Conservation (phyloP, 2,329 filamentous ascomycete species). For the Magnaporthales sp. region DNA sequence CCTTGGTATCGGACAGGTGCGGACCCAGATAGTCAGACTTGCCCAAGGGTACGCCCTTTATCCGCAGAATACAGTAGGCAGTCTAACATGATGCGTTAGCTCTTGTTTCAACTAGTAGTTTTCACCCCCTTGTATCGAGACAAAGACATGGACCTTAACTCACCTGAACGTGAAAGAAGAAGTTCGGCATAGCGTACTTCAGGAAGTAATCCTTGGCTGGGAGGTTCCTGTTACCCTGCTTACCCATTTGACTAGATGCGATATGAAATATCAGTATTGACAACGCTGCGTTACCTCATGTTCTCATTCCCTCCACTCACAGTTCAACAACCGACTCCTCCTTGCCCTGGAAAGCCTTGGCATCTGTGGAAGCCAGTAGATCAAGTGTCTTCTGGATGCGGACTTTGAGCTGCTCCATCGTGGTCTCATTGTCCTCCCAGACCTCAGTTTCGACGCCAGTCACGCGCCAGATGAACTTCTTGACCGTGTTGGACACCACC, state of each 20-base stretch:
- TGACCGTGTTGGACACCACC: conserved; percentile 19
- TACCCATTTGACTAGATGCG: conserved; percentile 9
- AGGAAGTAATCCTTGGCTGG: conserved; percentile 29
- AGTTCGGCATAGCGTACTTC: conserved; percentile 42
- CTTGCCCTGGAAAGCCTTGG: conserved; percentile 16
- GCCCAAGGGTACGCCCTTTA: conserved; percentile 47
- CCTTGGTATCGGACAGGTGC: conserved; percentile 7
- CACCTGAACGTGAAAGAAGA: conserved; percentile 46
- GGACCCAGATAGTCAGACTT: conserved; percentile 43
- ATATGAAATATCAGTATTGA: neutral
- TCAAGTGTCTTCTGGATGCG: conserved; percentile 20
- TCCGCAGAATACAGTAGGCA: conserved; percentile 47
- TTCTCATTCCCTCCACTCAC: conserved; percentile 11
- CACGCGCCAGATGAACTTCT: conserved; percentile 19
- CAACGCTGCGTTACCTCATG: neutral
- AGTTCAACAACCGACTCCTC: conserved; percentile 15
- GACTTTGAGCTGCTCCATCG: conserved; percentile 20
- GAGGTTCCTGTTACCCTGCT: conserved; percentile 8
- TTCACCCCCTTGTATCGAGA: neutral
- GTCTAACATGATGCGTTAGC: conserved; percentile 18
- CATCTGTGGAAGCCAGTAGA: conserved; percentile 18
- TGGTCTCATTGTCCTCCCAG: conserved; percentile 22
- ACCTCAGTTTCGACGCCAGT: conserved; percentile 14
- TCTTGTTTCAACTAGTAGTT: neutral
- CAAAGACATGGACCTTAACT: conserved; percentile 6